phyloP scores from a whole-genome alignment of 2,329 filamentous ascomycete species.

The Phyllosticta citrichinensis region DNA sequence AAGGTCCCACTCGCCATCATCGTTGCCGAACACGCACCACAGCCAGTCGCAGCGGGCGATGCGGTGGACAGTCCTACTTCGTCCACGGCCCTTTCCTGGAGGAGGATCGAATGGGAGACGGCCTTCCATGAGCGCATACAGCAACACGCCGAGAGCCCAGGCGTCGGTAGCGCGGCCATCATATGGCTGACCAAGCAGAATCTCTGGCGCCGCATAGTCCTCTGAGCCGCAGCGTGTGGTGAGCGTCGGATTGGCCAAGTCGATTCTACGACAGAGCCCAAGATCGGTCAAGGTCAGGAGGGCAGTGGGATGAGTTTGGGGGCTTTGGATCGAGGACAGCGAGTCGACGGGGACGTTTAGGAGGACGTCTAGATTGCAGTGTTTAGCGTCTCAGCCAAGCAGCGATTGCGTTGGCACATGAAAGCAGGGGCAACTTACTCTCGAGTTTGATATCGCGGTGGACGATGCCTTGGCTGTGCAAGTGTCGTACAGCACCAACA shows the following conservation, averaged over 20 bases:
- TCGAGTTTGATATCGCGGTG: slow-evolving; percentile 98
- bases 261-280: slow-evolving; percentile 76
- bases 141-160: slow-evolving; percentile 86
- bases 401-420: slow-evolving; percentile 15
- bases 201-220: slow-evolving; percentile 93
- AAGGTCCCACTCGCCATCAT: slow-evolving; percentile 77
- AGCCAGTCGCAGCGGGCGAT: slow-evolving; percentile 94
- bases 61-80: slow-evolving; percentile 76
- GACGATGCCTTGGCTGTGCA: slow-evolving; percentile 78
- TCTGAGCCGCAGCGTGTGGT: slow-evolving; percentile 91
- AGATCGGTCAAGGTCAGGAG: slow-evolving; percentile 86
- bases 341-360: slow-evolving; percentile 68
- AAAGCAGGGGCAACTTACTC: slow-evolving; percentile 50
- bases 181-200: slow-evolving; percentile 90
- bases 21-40: slow-evolving; percentile 78
- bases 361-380: slow-evolving; percentile 59
- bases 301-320: slow-evolving; percentile 67
- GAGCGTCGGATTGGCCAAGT: slow-evolving; percentile 72
- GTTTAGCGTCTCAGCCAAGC: slow-evolving; percentile 16
- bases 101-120: slow-evolving; percentile 85
- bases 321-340: slow-evolving; percentile 56
- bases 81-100: slow-evolving; percentile 63
- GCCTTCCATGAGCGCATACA: slow-evolving; percentile 91
- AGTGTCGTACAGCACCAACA: slow-evolving; percentile 72
- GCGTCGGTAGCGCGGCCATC: slow-evolving; percentile 86